phyloP scores from a whole-genome alignment of 2,329 filamentous ascomycete genomes.

The Scedosporium apiospermum region DNA sequence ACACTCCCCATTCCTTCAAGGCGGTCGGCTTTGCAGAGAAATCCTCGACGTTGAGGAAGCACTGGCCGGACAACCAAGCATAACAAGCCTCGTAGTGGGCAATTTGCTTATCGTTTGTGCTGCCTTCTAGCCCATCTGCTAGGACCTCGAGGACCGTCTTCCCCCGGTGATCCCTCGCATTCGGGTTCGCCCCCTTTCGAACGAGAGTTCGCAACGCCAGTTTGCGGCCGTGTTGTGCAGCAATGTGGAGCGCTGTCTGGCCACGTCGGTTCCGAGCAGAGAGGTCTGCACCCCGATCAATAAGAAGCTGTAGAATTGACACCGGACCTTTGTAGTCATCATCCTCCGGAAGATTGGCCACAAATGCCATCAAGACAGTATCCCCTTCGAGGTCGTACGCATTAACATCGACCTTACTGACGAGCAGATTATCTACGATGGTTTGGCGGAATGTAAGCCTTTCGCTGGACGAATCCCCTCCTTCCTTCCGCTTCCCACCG shows the following conservation, averaged over 20 bases:
- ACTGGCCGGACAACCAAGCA: too few relatives aligned
- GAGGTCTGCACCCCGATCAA: constrained; percentile 33
- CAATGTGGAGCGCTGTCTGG: constrained; percentile 46
- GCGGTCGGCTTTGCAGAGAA: too few relatives aligned
- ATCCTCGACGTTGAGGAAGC: too few relatives aligned
- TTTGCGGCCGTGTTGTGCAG: constrained; percentile 42
- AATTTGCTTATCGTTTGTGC: too few relatives aligned
- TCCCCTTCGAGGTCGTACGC: constrained; percentile 42
- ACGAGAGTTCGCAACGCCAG: constrained; percentile 37
- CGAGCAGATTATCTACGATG: constrained; percentile 21
- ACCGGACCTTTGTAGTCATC: constrained; percentile 38
- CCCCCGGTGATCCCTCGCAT: too few relatives aligned
- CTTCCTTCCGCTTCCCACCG: constrained; percentile 11
- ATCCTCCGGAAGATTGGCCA: constrained; percentile 37
- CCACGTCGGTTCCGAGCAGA: constrained; percentile 42
- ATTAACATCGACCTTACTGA: constrained; percentile 34
- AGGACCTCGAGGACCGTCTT: too few relatives aligned
- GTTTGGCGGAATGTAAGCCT: constrained; percentile 18
- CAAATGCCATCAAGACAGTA: constrained; percentile 48
- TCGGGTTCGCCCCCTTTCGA: constrained; percentile 30
- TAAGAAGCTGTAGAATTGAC: constrained; percentile 32
- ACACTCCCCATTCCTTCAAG: too few relatives aligned
- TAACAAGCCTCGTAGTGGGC: too few relatives aligned
- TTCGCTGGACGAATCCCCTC: constrained; percentile 21
- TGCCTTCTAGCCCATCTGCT: too few relatives aligned